Conservation (phyloP, 257 asterid genomes). For the Ilex aquifolium region DNA sequence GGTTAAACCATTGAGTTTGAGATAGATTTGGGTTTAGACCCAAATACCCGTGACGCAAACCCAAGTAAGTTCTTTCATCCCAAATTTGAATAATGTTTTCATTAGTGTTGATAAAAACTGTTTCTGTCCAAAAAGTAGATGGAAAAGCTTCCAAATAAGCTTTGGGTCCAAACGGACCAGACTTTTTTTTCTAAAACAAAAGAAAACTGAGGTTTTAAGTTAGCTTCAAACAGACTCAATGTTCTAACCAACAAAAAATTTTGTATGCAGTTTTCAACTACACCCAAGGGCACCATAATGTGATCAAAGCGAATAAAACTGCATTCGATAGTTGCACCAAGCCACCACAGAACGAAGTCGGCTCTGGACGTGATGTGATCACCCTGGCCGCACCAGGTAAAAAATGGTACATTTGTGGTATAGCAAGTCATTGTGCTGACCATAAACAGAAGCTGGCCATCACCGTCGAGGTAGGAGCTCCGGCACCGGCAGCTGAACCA, state of each 20-base stretch:
- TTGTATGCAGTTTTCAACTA: constrained; percentile 14
- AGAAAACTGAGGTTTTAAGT: no score
- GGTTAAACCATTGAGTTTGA: no score
- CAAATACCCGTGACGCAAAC: no score
- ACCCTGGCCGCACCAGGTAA: constrained; percentile 6
- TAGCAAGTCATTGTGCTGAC: constrained; percentile 8
- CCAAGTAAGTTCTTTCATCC: no score
- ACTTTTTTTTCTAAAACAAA: background rate
- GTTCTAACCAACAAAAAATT: background rate
- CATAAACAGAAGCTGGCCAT: constrained; percentile 11
- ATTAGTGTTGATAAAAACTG: background rate
- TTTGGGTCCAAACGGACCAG: no score
- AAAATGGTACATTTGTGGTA: constrained; percentile 17
- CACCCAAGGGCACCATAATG: constrained; percentile 6
- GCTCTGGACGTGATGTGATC: constrained; percentile 6
- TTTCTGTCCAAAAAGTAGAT: no score
- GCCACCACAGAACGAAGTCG: background rate
- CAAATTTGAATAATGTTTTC: no score
- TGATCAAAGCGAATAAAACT: constrained; percentile 7
- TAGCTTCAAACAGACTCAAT: no score
- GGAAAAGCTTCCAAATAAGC: no score
- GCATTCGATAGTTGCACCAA: background rate
- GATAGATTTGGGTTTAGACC: no score
- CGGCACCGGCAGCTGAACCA: constrained; percentile 6
- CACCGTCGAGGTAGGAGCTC: constrained; percentile 7